Percentiles rank a stretch among this genome's conserved stretches.
Conservation (phyloP, 306 rosid species). For the Vigna angularis region DNA sequence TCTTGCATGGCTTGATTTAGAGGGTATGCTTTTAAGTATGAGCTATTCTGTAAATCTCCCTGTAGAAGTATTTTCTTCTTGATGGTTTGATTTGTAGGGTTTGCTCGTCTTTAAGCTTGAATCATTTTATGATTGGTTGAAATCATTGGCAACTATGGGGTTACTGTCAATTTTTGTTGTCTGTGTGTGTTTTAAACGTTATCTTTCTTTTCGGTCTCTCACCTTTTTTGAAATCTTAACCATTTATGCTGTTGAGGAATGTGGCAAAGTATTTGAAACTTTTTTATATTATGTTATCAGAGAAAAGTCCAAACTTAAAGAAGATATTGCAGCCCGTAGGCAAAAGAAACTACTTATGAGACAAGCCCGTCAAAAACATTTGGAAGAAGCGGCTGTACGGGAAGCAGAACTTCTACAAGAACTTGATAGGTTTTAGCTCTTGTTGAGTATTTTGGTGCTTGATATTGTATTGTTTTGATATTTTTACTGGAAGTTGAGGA, state of each 20-base stretch:
- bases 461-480: constrained; percentile 20
- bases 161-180: background rate
- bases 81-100: constrained; percentile 16
- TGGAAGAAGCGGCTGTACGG: constrained; percentile 76
- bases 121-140: background rate
- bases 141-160: background rate
- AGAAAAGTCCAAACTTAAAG: constrained; percentile 74
- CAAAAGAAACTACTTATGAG: constrained; percentile 75
- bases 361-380: constrained; percentile 70
- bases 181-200: background rate
- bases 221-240: constrained; percentile 3
- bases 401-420: constrained; percentile 89
- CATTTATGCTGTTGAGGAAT: constrained; percentile 33
- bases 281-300: constrained; percentile 51
- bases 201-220: constrained; percentile 4
- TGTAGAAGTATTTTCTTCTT: constrained; percentile 6
- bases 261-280: constrained; percentile 35
- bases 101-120: background rate
- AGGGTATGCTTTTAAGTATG: background rate
- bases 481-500: constrained; percentile 43
- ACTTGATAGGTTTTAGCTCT: constrained; percentile 74
- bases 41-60: background rate
- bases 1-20: no score
- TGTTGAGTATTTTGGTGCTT: constrained; percentile 34
- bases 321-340: constrained; percentile 75